Percentiles rank a stretch among this genome's conserved stretches.
Evolutionary conservation across 2,329 filamentous ascomycete species (phyloP).

Genomic region (Monosporascus sp.): DNA sequence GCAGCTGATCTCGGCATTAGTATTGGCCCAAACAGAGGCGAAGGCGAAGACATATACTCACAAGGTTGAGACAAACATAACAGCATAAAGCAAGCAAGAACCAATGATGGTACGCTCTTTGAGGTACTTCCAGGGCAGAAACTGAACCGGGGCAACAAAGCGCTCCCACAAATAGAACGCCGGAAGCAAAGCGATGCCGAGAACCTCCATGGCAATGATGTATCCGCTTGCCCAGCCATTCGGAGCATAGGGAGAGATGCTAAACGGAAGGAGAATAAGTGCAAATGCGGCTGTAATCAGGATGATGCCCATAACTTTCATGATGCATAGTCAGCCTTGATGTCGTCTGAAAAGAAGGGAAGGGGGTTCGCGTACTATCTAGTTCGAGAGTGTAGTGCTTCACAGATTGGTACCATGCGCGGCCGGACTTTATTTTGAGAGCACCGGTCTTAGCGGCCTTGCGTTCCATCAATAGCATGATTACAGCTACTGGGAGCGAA

Average conservation of each 20-base stretch:
- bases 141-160: conserved; percentile 49
- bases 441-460: conserved; percentile 46
- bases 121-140: conserved; percentile 49
- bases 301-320: conserved; percentile 41
- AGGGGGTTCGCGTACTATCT: conserved; percentile 35
- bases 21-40: neutral
- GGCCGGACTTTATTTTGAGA: conserved; percentile 28
- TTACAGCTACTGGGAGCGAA: conserved; percentile 28
- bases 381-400: conserved; percentile 53
- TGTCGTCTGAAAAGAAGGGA: neutral
- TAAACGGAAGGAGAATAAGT: conserved; percentile 47
- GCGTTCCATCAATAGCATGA: conserved; percentile 32
- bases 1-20: conserved; percentile 10
- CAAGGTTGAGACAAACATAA: conserved; percentile 37
- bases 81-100: conserved; percentile 32
- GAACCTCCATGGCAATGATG: conserved; percentile 40
- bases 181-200: conserved; percentile 41
- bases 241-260: conserved; percentile 25
- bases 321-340: neutral
- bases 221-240: conserved; percentile 35
- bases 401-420: conserved; percentile 41
- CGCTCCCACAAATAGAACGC: conserved; percentile 51
- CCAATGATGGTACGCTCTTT: conserved; percentile 42
- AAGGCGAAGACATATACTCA: conserved; percentile 11
- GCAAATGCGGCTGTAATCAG: conserved; percentile 45